Evolutionary conservation across 2,329 filamentous ascomycete genomes (phyloP).

Genomic region (Nigrospora oryzae): DNA sequence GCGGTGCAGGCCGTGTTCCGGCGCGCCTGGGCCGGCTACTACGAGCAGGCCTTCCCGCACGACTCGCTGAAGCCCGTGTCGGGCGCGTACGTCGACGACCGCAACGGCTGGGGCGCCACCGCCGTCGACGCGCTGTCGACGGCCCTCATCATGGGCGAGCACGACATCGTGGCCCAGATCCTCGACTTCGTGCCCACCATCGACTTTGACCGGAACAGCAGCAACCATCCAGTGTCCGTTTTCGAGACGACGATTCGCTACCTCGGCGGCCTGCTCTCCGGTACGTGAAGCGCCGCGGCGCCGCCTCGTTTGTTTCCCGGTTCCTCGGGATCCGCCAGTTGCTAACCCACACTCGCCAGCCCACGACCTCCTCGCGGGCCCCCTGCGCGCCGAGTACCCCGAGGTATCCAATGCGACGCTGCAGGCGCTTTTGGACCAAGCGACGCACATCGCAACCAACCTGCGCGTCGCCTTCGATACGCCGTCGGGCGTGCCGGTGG

Average conservation of each 20-base stretch:
- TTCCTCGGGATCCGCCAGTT: neutral
- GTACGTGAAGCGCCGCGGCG: conserved; percentile 22
- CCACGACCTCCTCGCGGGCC: conserved; percentile 66
- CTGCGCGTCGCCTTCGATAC: conserved; percentile 75
- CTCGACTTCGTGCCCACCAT: conserved; percentile 62
- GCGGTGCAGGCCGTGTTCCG: conserved; percentile 62
- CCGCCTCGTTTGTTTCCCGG: neutral
- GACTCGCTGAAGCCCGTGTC: conserved; percentile 66
- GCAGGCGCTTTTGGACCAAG: conserved; percentile 55
- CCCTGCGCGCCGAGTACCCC: conserved; percentile 40
- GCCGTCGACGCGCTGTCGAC: conserved; percentile 76
- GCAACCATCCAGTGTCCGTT: conserved; percentile 51
- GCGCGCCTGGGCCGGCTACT: conserved; percentile 66
- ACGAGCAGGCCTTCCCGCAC: conserved; percentile 65
- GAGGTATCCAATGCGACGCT: conserved; percentile 35
- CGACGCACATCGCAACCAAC: conserved; percentile 59
- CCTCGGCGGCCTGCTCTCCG: conserved; percentile 70
- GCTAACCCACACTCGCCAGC: conserved; percentile 25
- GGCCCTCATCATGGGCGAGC: conserved; percentile 66
- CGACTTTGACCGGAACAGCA: conserved; percentile 56
- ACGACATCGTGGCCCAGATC: conserved; percentile 60
- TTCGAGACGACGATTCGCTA: conserved; percentile 93
- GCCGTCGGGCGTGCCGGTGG: conserved; percentile 64
- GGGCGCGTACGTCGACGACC: conserved; percentile 58
- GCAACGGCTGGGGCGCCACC: conserved; percentile 78